Evolutionary conservation across 805 yeast genomes (phyloP), one percentile per base, ranked within the genome.

Genomic region (Candida michaelii): DNA sequence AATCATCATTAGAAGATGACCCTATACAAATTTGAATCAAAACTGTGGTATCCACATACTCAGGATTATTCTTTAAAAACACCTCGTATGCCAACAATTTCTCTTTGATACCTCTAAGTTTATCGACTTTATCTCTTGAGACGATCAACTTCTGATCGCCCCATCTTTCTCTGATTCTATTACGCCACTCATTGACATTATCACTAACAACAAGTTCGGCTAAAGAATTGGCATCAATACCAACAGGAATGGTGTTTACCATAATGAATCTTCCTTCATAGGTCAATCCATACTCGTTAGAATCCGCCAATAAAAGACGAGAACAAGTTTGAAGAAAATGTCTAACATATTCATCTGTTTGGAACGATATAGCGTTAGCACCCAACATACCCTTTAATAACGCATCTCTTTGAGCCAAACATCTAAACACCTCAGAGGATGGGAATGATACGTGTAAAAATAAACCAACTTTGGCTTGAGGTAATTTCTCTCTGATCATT

Each of bases 361-460:
- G 99, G 69, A 93, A 90, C 2, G 90, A 82, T 35, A 93, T 77
- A 44, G 85, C 79, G 57, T 88, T 89, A 1, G 98, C 89, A 10
- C 96, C 98, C 23, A 93, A 68, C 66, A 91, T 73, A 15, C 99
- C 99, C 46, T 77, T 73, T 12, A 93, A 68, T 11, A 93, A 72
- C 10, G 76, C 77, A 38, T 79, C 81, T 54, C 99, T 76, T 54
- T 89, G 93, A 1, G 98, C 96, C 47, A 91, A 76, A 55, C 97
- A 90, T 50, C 98, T 75, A 65, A 90, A 93, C 2, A 91, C 96
- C 61, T 91, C 99, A 44, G 91, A 82, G 3, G 96, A 86, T 7
- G 99, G 99, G 69, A 91, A 91, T 1, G 98, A 85, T 11, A 91
- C 87, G 56, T 93, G 99, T 44, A 93, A 69, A 63, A 89, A 93